A percentile compares a stretch with the other conserved stretches of the same genome.
These are phyloP conservation scores for sunflower (Helianthus annuus) DNA, from an alignment of 129 eudicot species.

Conservation along the genomic window HanXRQr2.0-SUNRISE NC_035447.2:140999485-140999984, in stretches of 20 bases:
- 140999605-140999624: slow-evolving; percentile 35
- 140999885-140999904: too few species aligned
- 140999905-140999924: too few species aligned
- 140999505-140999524: slow-evolving; percentile 83
- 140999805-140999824: too few species aligned
- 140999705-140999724: slow-evolving; percentile 74
- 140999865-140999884: too few species aligned
- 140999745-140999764: not conserved
- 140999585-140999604: slow-evolving; percentile 68
- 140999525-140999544: slow-evolving; percentile 89
- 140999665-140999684: slow-evolving; percentile 9
- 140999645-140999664: slow-evolving; percentile 78
- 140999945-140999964: too few species aligned
- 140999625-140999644: slow-evolving; percentile 82
- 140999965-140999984: too few species aligned
- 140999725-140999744: not conserved
- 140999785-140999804: too few species aligned
- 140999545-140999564: slow-evolving; percentile 87
- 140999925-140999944: too few species aligned
- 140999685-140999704: slow-evolving; percentile 74
- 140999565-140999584: slow-evolving; percentile 79
- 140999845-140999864: too few species aligned
- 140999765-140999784: too few species aligned
- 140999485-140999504: slow-evolving; percentile 73
- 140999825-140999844: too few species aligned